A percentile compares a stretch with the other conserved stretches of the same genome.
phyloP scores from a whole-genome alignment of 2,329 filamentous ascomycete species.

The Teratosphaeria zuluensis region DNA sequence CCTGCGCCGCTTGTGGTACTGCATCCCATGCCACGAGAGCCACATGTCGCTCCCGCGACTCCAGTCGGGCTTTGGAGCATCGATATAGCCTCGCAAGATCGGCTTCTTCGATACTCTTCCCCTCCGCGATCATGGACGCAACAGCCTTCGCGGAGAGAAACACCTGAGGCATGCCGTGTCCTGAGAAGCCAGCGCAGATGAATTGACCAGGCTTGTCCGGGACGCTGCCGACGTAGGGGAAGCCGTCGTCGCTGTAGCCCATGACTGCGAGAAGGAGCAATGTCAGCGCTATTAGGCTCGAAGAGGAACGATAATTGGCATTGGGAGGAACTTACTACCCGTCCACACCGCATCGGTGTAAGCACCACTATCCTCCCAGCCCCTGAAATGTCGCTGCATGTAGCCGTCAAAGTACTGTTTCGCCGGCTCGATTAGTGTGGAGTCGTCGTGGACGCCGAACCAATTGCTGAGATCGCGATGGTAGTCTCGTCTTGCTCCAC shows the following conservation, averaged over 20 bases:
- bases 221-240: constrained; percentile 37
- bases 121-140: constrained; percentile 29
- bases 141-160: constrained; percentile 33
- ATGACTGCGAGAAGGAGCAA: constrained; percentile 12
- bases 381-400: constrained; percentile 38
- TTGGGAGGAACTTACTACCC: constrained; percentile 15
- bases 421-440: constrained; percentile 31
- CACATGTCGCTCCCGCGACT: not conserved
- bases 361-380: constrained; percentile 38
- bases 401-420: constrained; percentile 37
- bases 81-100: constrained; percentile 4
- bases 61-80: not conserved
- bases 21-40: not conserved
- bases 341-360: constrained; percentile 32
- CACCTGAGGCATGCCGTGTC: constrained; percentile 43
- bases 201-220: constrained; percentile 33
- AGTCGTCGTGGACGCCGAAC: constrained; percentile 38
- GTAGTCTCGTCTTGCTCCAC: constrained; percentile 31
- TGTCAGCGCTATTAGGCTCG: too few relatives aligned
- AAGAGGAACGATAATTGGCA: too few relatives aligned
- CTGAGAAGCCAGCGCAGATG: constrained; percentile 42
- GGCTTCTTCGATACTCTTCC: not conserved
- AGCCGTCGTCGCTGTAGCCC: constrained; percentile 14
- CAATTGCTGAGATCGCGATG: constrained; percentile 28
- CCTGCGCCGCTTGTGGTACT: not conserved